Evolutionary conservation across 2,329 filamentous ascomycete species (phyloP).

Genomic region (Aspergillus versicolor): DNA sequence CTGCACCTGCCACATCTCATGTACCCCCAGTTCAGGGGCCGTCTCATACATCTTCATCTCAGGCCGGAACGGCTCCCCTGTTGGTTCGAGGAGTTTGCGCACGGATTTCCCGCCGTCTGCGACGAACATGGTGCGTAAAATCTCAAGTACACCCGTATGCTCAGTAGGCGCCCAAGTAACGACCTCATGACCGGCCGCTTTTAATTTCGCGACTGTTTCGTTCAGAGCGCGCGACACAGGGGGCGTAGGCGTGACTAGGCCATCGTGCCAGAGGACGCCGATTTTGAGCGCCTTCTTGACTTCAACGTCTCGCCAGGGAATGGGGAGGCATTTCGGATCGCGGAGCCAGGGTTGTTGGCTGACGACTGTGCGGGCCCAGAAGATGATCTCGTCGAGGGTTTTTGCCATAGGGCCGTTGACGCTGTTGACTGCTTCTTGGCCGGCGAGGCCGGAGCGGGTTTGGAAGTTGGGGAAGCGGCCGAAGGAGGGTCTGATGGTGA

Average conservation of each 20-base stretch:
- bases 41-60: conserved; percentile 49
- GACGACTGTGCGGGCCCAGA: conserved; percentile 56
- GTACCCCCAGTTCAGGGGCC: conserved; percentile 44
- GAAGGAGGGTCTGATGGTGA: conserved; percentile 41
- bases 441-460: conserved; percentile 57
- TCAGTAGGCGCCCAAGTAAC: conserved; percentile 29
- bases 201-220: conserved; percentile 52
- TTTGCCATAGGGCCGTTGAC: conserved; percentile 64
- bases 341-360: conserved; percentile 52
- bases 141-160: conserved; percentile 4
- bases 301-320: conserved; percentile 51
- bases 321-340: conserved; percentile 59
- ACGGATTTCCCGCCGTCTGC: conserved; percentile 53
- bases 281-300: conserved; percentile 47
- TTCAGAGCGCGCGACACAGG: conserved; percentile 60
- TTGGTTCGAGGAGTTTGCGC: conserved; percentile 21
- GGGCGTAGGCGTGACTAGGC: conserved; percentile 62
- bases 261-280: conserved; percentile 62
- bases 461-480: conserved; percentile 39
- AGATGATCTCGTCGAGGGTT: conserved; percentile 55
- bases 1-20: conserved; percentile 52
- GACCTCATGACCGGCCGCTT: conserved; percentile 53
- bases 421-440: conserved; percentile 64
- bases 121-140: conserved; percentile 37
- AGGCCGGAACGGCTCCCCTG: conserved; percentile 42